Evolutionary conservation across 306 rosid genomes (phyloP), one percentile per base, ranked within the genome.

Genomic region (apple (Malus domestica)): DNA sequence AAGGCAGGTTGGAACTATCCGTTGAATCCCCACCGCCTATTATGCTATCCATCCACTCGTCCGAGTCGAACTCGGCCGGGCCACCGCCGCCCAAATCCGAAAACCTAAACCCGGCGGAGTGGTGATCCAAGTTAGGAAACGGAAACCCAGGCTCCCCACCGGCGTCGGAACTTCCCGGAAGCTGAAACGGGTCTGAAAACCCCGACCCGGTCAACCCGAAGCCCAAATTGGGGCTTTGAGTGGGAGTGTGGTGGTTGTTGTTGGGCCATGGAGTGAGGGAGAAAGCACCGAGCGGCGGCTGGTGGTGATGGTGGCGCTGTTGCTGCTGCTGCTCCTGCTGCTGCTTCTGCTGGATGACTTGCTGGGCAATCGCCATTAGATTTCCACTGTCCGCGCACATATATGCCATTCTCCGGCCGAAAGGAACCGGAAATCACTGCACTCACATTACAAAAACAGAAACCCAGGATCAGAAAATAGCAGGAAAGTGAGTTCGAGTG

Each of bases 351-450:
- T 92, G 84, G 78, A 95, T 92, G 19, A 95, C 97, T 83, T 95
- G 98, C 75, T 95, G 96, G n/a, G 98, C 98, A 68, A 95, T 92
- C 12, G 98, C 98, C 98, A 95, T 95, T 9, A 95, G 90, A 82
- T 95, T 95, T 1, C 98, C 98, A 79, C 96, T 92, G 80, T 95
- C 98, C 0, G 97, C 89, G 33, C 97, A 92, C 97, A 90, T 86
- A 77, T 95, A 87, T 40, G 98, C 97, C 98, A 95, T 94, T 85
- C 78, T 80, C 85, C 80, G 90, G 87, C 88, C 80, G 71, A 74
- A 60, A 68, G 73, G 38, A 82, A 71, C 85, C 86, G 82, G 85
- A 2, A 75, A 66, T 61, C 67, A 72, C 87, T 88, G 85, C 83
- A 80, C 79, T 80, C 75, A 80, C 89, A 81, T 84, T 78, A 78